A percentile compares a stretch with the other conserved stretches of the same genome.
phyloP scores from a whole-genome alignment of 768 basidiomycete species.

The Porpolomopsis calyptriformis region DNA sequence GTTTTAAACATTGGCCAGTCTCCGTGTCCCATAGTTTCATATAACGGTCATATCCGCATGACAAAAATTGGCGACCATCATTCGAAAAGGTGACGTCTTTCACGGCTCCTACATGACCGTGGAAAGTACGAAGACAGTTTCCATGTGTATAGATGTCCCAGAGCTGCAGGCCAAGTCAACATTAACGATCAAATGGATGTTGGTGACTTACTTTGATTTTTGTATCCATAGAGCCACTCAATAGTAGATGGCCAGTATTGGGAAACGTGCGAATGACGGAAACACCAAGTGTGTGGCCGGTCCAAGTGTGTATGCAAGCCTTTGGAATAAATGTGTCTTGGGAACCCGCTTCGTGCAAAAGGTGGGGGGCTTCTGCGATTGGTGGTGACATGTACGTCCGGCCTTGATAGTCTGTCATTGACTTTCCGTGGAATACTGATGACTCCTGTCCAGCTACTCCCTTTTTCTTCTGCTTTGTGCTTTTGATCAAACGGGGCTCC shows the following conservation, averaged over 20 bases:
- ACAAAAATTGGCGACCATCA: slow-evolving; percentile 80
- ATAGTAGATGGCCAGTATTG: slow-evolving; percentile 80
- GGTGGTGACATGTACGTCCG: slow-evolving; percentile 97
- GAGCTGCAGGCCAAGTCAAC: slow-evolving; percentile 42
- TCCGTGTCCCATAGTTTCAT: slow-evolving; percentile 99
- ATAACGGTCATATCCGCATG: slow-evolving; percentile 89
- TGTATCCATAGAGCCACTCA: slow-evolving; percentile 96
- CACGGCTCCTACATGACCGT: slow-evolving; percentile 93
- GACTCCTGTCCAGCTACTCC: slow-evolving; percentile 80
- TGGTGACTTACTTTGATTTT: slow-evolving; percentile 73
- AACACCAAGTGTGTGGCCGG: slow-evolving; percentile 93
- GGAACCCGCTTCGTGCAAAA: slow-evolving; percentile 67
- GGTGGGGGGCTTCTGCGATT: slow-evolving; percentile 74
- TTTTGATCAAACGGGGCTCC: slow-evolving; percentile 50
- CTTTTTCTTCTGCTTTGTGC: slow-evolving; percentile 62
- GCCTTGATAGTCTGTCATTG: slow-evolving; percentile 93
- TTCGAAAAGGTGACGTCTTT: slow-evolving; percentile 96
- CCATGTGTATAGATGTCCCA: slow-evolving; percentile 98
- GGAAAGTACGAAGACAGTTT: slow-evolving; percentile 93
- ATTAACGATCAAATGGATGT: not conserved
- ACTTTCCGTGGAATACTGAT: slow-evolving; percentile 95
- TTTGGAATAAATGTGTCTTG: slow-evolving; percentile 95
- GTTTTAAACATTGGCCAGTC: slow-evolving; percentile 93
- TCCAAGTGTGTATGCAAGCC: slow-evolving; percentile 94
- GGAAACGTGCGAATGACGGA: slow-evolving; percentile 92